These are phyloP conservation scores for Podila horticola DNA, from an alignment of 192 early-diverging fungal genomes.

Conservation along the genomic window DNA sequence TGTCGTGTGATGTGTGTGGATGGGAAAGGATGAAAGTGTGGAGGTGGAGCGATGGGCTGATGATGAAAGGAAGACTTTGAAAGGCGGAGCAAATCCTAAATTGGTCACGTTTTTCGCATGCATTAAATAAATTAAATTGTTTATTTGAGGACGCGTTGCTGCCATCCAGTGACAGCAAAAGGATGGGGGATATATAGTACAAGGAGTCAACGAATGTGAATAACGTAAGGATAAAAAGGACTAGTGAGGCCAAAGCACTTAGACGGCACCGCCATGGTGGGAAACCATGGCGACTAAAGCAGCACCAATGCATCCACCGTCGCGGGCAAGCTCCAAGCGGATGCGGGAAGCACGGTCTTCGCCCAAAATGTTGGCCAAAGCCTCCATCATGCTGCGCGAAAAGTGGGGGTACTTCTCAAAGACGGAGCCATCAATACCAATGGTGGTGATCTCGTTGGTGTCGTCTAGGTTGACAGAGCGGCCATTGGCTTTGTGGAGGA, in stretches of 20 bases:
- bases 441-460: conserved; percentile 50
- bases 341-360: conserved; percentile 70
- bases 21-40: too few relatives aligned
- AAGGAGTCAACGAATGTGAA: too few relatives aligned
- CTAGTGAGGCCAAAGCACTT: neutral
- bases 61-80: too few relatives aligned
- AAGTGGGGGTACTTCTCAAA: conserved; percentile 89
- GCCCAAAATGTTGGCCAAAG: conserved; percentile 77
- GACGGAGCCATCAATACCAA: conserved; percentile 88
- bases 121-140: too few relatives aligned
- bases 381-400: conserved; percentile 72
- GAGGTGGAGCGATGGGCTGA: too few relatives aligned
- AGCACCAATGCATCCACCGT: conserved; percentile 78
- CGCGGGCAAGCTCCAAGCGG: conserved; percentile 73
- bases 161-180: too few relatives aligned
- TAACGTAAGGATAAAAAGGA: too few relatives aligned
- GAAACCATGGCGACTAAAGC: conserved; percentile 72
- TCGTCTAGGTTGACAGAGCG: conserved; percentile 33
- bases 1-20: too few relatives aligned
- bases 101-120: too few relatives aligned
- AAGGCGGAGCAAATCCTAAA: too few relatives aligned
- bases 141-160: too few relatives aligned
- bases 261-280: conserved; percentile 2
- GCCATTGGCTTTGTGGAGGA: conserved; percentile 40
- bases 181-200: too few relatives aligned